These are phyloP conservation scores for Ophiosphaerella narmari DNA, from an alignment of 2,329 filamentous ascomycete genomes.

Conservation along the genomic window DNA sequence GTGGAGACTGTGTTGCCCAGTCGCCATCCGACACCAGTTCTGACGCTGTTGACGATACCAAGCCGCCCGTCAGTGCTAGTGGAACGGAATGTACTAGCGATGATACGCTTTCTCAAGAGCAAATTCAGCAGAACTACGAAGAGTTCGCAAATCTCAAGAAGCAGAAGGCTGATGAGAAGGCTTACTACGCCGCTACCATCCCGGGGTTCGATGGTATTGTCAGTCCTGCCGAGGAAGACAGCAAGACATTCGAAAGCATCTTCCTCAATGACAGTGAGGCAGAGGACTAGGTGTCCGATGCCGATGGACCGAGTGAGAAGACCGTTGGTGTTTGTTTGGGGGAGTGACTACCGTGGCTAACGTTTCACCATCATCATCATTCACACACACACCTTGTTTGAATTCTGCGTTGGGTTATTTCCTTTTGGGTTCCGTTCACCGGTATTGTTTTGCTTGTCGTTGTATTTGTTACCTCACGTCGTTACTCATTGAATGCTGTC, in stretches of 20 bases:
- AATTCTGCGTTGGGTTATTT: no score
- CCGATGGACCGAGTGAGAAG: slow-evolving; percentile 6
- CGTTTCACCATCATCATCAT: background rate
- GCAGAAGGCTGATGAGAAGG: slow-evolving; percentile 8
- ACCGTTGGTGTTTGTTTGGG: slow-evolving; percentile 4
- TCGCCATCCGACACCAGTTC: background rate
- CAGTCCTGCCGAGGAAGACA: slow-evolving; percentile 14
- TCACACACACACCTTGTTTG: no score
- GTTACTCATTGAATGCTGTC: no score
- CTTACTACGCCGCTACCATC: slow-evolving; percentile 3
- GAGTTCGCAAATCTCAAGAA: slow-evolving; percentile 1
- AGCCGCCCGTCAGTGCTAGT: background rate
- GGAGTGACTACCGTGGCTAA: background rate
- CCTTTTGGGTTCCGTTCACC: no score
- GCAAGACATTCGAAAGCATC: slow-evolving; percentile 21
- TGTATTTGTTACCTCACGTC: no score
- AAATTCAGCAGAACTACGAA: slow-evolving; percentile 2
- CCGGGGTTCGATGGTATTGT: slow-evolving; percentile 7
- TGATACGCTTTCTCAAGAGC: slow-evolving; percentile 9
- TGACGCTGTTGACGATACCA: background rate
- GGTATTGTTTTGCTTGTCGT: no score
- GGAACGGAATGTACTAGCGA: background rate
- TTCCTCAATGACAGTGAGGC: slow-evolving; percentile 19
- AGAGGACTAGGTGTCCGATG: slow-evolving; percentile 3
- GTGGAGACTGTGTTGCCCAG: background rate